Percentiles rank a stretch among this genome's conserved stretches.
Conservation (phyloP, 2,329 filamentous ascomycete genomes). For the Trichoderma citrinoviride region DNA sequence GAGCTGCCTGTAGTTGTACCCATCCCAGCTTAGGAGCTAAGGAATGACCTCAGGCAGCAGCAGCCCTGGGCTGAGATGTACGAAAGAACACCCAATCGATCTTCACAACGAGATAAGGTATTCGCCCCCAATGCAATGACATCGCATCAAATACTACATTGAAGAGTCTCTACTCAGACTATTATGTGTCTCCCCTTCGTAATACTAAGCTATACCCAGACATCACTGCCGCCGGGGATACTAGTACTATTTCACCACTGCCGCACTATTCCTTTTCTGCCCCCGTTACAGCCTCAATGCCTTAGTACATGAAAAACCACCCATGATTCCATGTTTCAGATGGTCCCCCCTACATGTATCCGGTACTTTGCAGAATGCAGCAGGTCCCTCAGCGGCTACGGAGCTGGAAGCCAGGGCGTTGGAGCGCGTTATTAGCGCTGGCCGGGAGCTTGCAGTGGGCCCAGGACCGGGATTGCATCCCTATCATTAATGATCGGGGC, state of each 20-base stretch:
- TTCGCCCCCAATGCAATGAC: too few species aligned
- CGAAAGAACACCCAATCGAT: too few species aligned
- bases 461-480: constrained; percentile 11
- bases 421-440: constrained; percentile 15
- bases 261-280: background rate
- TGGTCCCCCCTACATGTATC: background rate
- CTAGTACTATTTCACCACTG: too few species aligned
- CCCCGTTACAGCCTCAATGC: background rate
- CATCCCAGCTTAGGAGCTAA: too few species aligned
- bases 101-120: too few species aligned
- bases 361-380: constrained; percentile 9
- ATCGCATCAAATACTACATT: too few species aligned
- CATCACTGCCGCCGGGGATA: too few species aligned
- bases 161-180: too few species aligned
- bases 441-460: constrained; percentile 10
- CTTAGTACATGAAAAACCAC: background rate
- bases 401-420: background rate
- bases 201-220: too few species aligned
- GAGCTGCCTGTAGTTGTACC: background rate
- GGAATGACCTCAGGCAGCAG: too few species aligned
- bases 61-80: too few species aligned
- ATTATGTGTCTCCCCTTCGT: too few species aligned
- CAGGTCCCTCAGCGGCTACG: constrained; percentile 13
- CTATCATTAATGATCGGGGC: constrained; percentile 17
- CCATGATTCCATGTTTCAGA: constrained; percentile 6